Base-by-base conservation (phyloP, 2,329 filamentous ascomycete genomes). In the Arthroderma uncinatum region DNA sequence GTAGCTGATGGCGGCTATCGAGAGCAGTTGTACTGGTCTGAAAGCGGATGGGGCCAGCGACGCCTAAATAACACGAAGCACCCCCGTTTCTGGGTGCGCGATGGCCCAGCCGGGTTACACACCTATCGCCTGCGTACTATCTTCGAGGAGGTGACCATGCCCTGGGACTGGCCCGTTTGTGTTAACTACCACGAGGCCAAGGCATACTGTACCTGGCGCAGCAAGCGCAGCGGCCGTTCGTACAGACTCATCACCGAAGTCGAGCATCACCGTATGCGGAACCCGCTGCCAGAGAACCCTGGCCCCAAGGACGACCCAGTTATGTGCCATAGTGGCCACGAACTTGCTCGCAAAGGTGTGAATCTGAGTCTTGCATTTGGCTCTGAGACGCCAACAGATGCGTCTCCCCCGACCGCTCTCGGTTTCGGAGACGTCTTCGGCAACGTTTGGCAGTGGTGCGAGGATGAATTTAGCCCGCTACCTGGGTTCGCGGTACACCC, bases 181-280 rank as follows among this genome's bases (percentile, higher is more conserved):
- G 44, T 48, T 12, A 48, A 48, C 25, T 48, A 48, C 44, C 44
- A 48, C n/a, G 44, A 48, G 23, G 44, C 44, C 21, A 48, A 48
- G n/a, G 44, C 44, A 16, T 48, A 48, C 44, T 48, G 44, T 21
- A 30, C 44, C 44, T 48, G 44, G 44, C 44, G 44, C 28, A 48
- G 44, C 44, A 48, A 48, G 21, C 44, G 44, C 10, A 48, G 44
- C n/a, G 44, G 44, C 7, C 44, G 21, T 10, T 48, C 44, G 7
- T 48, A 48, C 25, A 25, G 44, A 12, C 44, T 48, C 44, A 48
- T 48, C 23, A 28, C 44, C 5, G 44, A 48, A n/a, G 44, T 48
- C 25, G 44, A 48, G 9, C 44, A 48, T n/a, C 44, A 48, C 23
- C 44, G 44, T 21, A 48, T 48, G 44, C 44, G 44, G 5, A 21